Evolutionary conservation across 768 basidiomycete genomes (phyloP).

Genomic region (Hypholoma sublateritium): DNA sequence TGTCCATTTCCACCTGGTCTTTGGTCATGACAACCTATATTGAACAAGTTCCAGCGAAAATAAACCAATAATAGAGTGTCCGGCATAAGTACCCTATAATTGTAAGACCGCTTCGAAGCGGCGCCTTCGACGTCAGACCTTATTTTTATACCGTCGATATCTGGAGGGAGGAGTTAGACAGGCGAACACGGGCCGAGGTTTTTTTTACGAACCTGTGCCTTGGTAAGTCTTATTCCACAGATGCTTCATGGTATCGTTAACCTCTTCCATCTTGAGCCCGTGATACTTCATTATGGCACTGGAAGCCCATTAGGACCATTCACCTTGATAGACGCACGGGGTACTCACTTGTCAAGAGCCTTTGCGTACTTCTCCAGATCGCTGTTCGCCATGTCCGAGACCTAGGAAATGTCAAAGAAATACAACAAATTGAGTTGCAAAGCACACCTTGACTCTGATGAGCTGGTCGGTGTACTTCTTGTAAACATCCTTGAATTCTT

Average conservation of each 20-base stretch:
- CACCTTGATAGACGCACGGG: not conserved
- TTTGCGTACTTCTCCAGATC: constrained; percentile 98
- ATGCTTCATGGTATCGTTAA: constrained; percentile 96
- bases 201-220: constrained; percentile 75
- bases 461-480: constrained; percentile 88
- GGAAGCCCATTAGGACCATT: constrained; percentile 4
- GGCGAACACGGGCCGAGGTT: constrained; percentile 8
- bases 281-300: constrained; percentile 99
- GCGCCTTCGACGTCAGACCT: constrained; percentile 91
- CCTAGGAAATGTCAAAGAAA: constrained; percentile 44
- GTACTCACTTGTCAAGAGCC: constrained; percentile 87
- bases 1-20: constrained; percentile 99
- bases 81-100: constrained; percentile 84
- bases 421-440: not conserved
- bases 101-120: constrained; percentile 90
- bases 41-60: constrained; percentile 12
- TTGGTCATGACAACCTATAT: constrained; percentile 96
- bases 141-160: constrained; percentile 97
- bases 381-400: constrained; percentile 96
- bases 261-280: constrained; percentile 97
- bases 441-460: constrained; percentile 84
- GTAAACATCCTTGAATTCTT: constrained; percentile 85
- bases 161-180: constrained; percentile 39
- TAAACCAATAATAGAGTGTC: constrained; percentile 5
- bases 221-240: constrained; percentile 99